A percentile compares a stretch with the other conserved stretches of the same genome.
Evolutionary conservation across 805 yeast genomes (phyloP).

Genomic region (Priceomyces haplophilus): DNA sequence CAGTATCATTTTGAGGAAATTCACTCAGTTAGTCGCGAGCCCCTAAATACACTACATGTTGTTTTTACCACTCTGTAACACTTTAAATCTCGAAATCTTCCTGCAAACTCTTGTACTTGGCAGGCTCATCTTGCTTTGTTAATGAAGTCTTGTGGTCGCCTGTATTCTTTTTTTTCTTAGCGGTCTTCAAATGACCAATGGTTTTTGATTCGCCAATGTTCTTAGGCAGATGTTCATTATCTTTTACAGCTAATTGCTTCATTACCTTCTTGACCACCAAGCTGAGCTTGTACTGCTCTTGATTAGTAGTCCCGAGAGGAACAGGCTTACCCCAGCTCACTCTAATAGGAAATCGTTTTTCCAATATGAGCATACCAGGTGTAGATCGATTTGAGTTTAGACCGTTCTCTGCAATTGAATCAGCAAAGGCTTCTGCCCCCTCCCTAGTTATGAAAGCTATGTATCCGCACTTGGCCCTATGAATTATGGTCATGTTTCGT

Average conservation of each 20-base stretch:
- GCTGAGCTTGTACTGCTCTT: conserved; percentile 48
- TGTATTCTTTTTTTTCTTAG: not conserved
- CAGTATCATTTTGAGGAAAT: not conserved
- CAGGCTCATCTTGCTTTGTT: not conserved
- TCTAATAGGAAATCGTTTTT: conserved; percentile 43
- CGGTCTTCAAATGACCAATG: not conserved
- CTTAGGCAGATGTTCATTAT: conserved; percentile 11
- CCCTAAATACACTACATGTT: not conserved
- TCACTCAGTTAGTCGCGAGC: not conserved
- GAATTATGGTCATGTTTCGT: conserved; percentile 49
- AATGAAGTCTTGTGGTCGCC: not conserved
- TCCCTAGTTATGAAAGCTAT: conserved; percentile 49
- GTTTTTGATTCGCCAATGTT: not conserved
- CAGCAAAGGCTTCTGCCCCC: conserved; percentile 48
- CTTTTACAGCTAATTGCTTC: conserved; percentile 49
- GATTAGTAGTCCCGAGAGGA: conserved; percentile 38
- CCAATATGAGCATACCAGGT: conserved; percentile 33
- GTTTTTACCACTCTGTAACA: not conserved
- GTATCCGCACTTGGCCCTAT: conserved; percentile 62
- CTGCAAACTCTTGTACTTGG: conserved; percentile 10
- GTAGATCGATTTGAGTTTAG: conserved; percentile 23
- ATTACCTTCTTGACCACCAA: conserved; percentile 51
- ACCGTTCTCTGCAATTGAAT: conserved; percentile 20
- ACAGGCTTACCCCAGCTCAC: conserved; percentile 54
- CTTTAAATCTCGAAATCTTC: conserved; percentile 15